Percentiles rank a stretch among this genome's conserved stretches.
phyloP scores from a whole-genome alignment of 371 early-diverging fungal species.

The Apophysomyces ossiformis region DNA sequence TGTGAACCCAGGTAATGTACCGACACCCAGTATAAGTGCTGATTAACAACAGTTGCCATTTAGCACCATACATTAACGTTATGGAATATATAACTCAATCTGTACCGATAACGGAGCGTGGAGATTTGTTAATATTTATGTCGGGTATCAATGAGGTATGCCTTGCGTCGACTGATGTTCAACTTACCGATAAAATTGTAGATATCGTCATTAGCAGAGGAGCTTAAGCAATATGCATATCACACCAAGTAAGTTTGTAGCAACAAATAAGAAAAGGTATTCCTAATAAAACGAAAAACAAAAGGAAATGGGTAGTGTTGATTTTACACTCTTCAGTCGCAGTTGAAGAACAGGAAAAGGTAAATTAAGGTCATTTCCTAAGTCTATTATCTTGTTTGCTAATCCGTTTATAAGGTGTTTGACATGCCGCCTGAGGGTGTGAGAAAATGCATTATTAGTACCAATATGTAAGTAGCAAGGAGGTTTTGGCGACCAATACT shows the following conservation, averaged over 20 bases:
- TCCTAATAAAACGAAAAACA: neutral
- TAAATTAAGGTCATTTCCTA: neutral
- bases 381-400: neutral
- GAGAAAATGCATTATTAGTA: conserved; percentile 65
- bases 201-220: conserved; percentile 60
- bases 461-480: conserved; percentile 56
- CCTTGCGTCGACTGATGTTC: neutral
- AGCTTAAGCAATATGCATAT: conserved; percentile 36
- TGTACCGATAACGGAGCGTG: conserved; percentile 62
- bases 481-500: too few species aligned
- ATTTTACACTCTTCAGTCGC: conserved; percentile 59
- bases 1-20: conserved; percentile 44
- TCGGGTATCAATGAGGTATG: conserved; percentile 69
- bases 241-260: conserved; percentile 23
- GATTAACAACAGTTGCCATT: neutral
- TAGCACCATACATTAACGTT: conserved; percentile 64
- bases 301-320: conserved; percentile 63
- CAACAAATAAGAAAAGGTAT: neutral
- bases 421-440: conserved; percentile 52
- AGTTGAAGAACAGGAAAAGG: conserved; percentile 58
- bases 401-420: conserved; percentile 31
- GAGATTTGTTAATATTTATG: conserved; percentile 73
- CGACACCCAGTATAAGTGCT: too few species aligned
- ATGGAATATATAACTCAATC: conserved; percentile 67
- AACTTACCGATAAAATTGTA: neutral